Conservation (phyloP, 495 filamentous ascomycete species). For the Xylaria acuta region DNA sequence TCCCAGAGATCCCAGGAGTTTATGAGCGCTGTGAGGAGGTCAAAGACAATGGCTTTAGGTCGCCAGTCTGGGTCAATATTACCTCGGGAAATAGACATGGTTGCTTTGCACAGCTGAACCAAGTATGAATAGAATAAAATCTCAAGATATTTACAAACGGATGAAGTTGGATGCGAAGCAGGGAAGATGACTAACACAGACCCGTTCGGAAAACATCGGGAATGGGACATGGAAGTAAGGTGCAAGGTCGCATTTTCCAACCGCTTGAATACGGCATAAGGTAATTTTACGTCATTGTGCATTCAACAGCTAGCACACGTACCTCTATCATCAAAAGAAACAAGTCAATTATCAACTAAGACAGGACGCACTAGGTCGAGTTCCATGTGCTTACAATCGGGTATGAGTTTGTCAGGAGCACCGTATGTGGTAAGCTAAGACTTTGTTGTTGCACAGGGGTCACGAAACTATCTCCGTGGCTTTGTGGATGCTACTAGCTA, state of each 20-base stretch:
- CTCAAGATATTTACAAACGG: neutral
- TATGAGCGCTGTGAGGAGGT: constrained; percentile 45
- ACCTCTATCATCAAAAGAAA: neutral
- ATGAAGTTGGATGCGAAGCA: neutral
- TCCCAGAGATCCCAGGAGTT: constrained; percentile 45
- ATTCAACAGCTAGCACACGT: neutral
- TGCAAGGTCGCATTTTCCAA: neutral
- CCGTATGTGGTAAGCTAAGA: too few species aligned
- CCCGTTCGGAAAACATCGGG: neutral
- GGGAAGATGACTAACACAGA: neutral
- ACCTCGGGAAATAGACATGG: neutral
- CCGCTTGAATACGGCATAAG: neutral
- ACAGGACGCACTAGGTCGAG: neutral
- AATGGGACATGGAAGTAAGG: neutral
- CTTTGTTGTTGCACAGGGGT: too few species aligned
- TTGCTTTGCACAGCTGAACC: neutral
- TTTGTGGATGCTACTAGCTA: too few species aligned
- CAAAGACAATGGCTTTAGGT: constrained; percentile 43
- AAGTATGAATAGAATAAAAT: neutral
- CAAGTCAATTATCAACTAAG: neutral
- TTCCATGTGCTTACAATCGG: neutral
- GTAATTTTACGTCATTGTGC: neutral
- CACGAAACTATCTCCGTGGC: too few species aligned
- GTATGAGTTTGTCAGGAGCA: too few species aligned
- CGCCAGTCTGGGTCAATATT: constrained; percentile 24